A percentile compares a stretch with the other conserved stretches of the same genome.
phyloP scores from a whole-genome alignment of 306 rosid genomes.

The Alnus rubra region DNA sequence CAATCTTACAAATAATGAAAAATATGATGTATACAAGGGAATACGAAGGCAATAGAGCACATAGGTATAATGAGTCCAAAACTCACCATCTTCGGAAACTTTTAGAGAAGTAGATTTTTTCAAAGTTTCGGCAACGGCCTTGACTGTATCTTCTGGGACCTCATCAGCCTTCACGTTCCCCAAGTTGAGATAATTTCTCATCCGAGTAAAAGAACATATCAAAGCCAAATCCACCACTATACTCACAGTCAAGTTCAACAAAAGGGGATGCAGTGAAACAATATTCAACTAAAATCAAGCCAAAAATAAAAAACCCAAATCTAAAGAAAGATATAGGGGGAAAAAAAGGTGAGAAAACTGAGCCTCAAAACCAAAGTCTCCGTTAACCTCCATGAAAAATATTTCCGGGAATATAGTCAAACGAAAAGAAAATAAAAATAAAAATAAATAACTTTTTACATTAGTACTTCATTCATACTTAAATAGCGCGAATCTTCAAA shows the following conservation, averaged over 20 bases:
- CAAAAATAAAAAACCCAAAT: neutral
- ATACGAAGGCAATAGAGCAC: neutral
- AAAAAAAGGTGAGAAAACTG: neutral
- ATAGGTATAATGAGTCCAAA: neutral
- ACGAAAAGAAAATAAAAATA: neutral
- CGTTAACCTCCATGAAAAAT: neutral
- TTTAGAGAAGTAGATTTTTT: constrained; percentile 54
- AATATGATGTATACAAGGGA: neutral
- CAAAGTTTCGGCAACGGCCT: constrained; percentile 74
- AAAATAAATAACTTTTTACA: neutral
- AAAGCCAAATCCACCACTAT: constrained; percentile 76
- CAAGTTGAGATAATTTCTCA: constrained; percentile 71
- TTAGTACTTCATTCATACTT: neutral
- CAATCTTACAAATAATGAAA: neutral
- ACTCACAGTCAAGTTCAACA: constrained; percentile 49
- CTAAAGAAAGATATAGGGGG: neutral
- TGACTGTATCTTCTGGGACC: constrained; percentile 50
- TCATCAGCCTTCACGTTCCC: constrained; percentile 56
- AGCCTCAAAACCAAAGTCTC: too few species aligned
- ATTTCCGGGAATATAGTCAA: neutral
- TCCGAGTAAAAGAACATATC: constrained; percentile 78
- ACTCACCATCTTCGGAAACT: constrained; percentile 83
- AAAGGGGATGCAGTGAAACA: neutral
- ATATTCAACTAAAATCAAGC: neutral
- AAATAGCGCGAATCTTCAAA: neutral